Base-by-base conservation (phyloP, 2,329 filamentous ascomycete genomes). In the Paracorniculantispora psalliotae region DNA sequence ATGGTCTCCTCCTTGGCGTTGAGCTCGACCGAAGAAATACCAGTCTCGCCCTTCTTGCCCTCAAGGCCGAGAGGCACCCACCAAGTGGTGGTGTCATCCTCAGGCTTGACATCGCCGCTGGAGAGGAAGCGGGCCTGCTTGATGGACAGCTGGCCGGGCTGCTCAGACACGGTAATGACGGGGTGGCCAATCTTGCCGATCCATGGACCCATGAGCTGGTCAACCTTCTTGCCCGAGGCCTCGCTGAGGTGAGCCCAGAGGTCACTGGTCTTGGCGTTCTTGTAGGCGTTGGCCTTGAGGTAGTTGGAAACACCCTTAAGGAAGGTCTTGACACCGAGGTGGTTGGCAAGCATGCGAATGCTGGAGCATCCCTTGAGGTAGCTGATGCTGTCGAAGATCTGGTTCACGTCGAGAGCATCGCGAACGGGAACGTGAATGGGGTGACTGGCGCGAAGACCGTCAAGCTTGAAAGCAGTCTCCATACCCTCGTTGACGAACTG, bases 311-410 rank as follows among this genome's bases (percentile, higher is more conserved):
- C 92, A 66, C 94, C 94, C 69, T 90, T 87, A 55, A 99, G 80
- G 81, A 99, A 99, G 1, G 85, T 89, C 68, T 96, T 86, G 55
- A 89, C 87, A 15, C 92, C 92, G 19, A 99, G 84, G 72, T 97
- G 90, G 67, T 89, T 88, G 66, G 91, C 93, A 67, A 99, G 77
- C 94, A 99, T 99, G 69, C 94, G 89, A 69, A 99, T 94, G 61
- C 94, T 90, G 2, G 93, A 96, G 77, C 91, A 96, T 37, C 94
- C 94, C 78, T 99, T 97, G 63, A 96, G 81, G 71, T 97, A 99
- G 75, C 90, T 96, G 75, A 99, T 97, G 71, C 88, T 85, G 72
- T 99, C 94, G 69, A 99, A 99, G 64, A 97, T 96, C 73, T 99
- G 94, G 73, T 97, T 96, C 64, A 97, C 91, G 67, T 97, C 94